Evolutionary conservation across 2,329 filamentous ascomycete genomes (phyloP).

Genomic region (Rhynchosporium graminicola): DNA sequence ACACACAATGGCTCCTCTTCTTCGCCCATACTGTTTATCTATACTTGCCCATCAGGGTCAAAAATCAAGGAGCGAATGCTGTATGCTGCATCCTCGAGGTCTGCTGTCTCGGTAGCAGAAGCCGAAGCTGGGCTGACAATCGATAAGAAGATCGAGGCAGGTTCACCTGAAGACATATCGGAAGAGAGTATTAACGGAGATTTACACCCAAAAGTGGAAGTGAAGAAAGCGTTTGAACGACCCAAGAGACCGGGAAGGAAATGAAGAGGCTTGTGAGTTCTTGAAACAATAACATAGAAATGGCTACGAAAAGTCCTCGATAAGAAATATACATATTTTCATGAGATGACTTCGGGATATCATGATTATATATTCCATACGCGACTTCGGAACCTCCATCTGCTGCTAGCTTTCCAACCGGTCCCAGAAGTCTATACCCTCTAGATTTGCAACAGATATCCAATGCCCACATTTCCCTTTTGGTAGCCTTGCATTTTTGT

Average conservation of each 20-base stretch:
- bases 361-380: conserved; percentile 24
- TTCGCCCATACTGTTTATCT: conserved; percentile 73
- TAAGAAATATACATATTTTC: background rate
- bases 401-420: background rate
- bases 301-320: background rate
- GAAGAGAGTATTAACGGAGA: conserved; percentile 65
- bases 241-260: conserved; percentile 72
- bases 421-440: background rate
- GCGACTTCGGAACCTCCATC: background rate
- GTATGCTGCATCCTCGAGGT: conserved; percentile 71
- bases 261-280: conserved; percentile 21
- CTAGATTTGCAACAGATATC: background rate
- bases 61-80: conserved; percentile 83
- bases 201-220: conserved; percentile 66
- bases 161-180: conserved; percentile 69
- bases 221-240: conserved; percentile 70
- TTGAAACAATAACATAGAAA: background rate
- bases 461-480: background rate
- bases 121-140: conserved; percentile 64
- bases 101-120: conserved; percentile 67
- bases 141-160: conserved; percentile 70
- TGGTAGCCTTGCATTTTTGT: background rate
- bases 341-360: conserved; percentile 23
- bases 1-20: conserved; percentile 53
- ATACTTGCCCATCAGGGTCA: conserved; percentile 74